Percentiles rank a stretch among this genome's conserved stretches.
Conservation (phyloP, 2,329 filamentous ascomycete species). For the Talaromyces sp. region DNA sequence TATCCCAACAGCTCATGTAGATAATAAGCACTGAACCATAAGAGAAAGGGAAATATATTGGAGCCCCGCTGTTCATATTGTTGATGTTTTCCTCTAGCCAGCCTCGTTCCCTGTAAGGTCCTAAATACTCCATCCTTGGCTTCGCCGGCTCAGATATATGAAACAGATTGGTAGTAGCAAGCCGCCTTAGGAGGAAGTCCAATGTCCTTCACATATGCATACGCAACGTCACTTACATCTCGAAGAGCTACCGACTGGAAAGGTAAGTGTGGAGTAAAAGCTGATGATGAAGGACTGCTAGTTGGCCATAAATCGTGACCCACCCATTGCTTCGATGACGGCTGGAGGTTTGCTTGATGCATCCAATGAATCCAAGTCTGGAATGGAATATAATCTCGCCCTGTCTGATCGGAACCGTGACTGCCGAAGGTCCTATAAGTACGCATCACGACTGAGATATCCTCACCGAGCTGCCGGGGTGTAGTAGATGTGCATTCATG, state of each 20-base stretch:
- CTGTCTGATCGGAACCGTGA: not conserved
- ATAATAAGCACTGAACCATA: too few relatives aligned
- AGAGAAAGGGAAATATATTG: too few relatives aligned
- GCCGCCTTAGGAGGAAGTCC: not conserved
- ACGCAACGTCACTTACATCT: not conserved
- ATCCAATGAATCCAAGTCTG: conserved; percentile 6
- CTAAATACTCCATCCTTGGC: too few relatives aligned
- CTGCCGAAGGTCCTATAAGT: not conserved
- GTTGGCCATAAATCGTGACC: not conserved
- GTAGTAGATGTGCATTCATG: not conserved
- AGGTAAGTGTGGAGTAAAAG: not conserved
- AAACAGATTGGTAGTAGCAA: not conserved
- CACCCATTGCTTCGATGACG: not conserved
- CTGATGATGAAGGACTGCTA: not conserved
- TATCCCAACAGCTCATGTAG: too few relatives aligned
- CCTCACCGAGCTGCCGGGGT: not conserved
- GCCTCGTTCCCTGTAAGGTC: too few relatives aligned
- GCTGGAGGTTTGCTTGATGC: not conserved
- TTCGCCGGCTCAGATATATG: not conserved
- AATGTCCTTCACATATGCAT: not conserved
- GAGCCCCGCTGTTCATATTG: too few relatives aligned
- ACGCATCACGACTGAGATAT: not conserved
- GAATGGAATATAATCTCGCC: not conserved
- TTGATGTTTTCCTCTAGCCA: too few relatives aligned
- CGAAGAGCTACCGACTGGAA: not conserved